Conservation (phyloP, 345 rosid species). For the Eucalyptus marginata region DNA sequence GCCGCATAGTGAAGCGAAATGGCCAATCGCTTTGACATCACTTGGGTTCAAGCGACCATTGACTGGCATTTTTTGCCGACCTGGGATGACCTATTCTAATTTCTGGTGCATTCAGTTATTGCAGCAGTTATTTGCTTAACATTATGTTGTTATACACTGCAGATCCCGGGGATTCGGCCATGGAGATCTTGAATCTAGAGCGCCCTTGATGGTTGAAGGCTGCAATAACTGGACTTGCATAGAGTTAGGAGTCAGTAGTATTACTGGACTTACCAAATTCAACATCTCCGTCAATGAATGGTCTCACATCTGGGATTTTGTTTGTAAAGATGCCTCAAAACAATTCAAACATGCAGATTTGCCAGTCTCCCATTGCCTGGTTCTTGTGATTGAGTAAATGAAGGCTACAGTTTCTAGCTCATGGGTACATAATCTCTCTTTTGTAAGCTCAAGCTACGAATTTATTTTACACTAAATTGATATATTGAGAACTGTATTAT, state of each 20-base stretch:
- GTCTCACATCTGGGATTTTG: neutral
- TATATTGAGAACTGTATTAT: neutral
- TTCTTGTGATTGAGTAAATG: neutral
- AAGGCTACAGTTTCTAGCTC: neutral
- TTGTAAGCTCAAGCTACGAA: no score
- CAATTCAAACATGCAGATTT: neutral
- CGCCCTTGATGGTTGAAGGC: neutral
- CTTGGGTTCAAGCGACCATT: neutral
- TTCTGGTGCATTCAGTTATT: neutral
- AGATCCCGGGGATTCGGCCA: neutral
- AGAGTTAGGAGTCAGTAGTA: neutral
- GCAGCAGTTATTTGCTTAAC: neutral
- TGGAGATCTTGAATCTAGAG: neutral
- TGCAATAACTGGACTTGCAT: neutral
- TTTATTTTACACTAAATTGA: no score
- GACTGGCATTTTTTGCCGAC: neutral
- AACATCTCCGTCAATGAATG: neutral
- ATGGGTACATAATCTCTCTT: neutral
- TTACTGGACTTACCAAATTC: neutral
- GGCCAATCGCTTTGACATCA: neutral
- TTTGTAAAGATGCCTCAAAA: neutral
- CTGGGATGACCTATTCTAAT: neutral
- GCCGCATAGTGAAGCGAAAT: neutral
- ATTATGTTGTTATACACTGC: neutral
- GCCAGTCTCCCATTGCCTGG: neutral